Evolutionary conservation across 441 rosid species (phyloP), one percentile per base, ranked within the genome.

Genomic region (Cnidoscolus chayamansa): DNA sequence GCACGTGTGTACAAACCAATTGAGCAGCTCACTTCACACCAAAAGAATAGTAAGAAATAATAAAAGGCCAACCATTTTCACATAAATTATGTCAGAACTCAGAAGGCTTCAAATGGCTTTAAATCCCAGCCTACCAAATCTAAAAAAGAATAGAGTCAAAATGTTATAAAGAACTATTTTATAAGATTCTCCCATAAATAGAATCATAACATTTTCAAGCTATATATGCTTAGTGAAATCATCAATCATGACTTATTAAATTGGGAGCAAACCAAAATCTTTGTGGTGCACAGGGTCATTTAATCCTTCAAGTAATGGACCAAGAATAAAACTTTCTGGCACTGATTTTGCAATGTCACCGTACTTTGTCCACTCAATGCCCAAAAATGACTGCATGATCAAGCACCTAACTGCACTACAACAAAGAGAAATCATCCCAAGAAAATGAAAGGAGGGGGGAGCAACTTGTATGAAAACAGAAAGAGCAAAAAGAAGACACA

Each of bases 201-300:
- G 12, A 30, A 7, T 1, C 12, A 19, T 55, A 54, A 53, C 9
- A 4, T 43, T 20, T 51, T 16, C 17, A 73, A 12, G 65, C 20
- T 10, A 65, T 50, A 1, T 30, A 65, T 56, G 45, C 65, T 61
- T 16, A 71, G 55, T 32, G 58, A 64, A 74, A 67, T 67, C 51
- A 70, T 45, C 55, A 69, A 53, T 17, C 25, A 63, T 58, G 31
- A 67, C 16, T 30, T 45, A 71, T 54, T 59, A 79, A 71, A 40
- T 65, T 7, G 57, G 76, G 80, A 82, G 69, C 93, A 70, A 78
- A 92, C 99, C 99, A 76, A 95, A 95, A 82, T 95, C 95, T 81
- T 82, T 86, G 86, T 95, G 98, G 83, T 91, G 94, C 69, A 80
- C 84, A 60, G 92, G 90, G 80, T 95, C 99, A 81, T 95, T 87